phyloP scores from a whole-genome alignment of 345 rosid genomes.

The Bretschneidera sinensis region DNA sequence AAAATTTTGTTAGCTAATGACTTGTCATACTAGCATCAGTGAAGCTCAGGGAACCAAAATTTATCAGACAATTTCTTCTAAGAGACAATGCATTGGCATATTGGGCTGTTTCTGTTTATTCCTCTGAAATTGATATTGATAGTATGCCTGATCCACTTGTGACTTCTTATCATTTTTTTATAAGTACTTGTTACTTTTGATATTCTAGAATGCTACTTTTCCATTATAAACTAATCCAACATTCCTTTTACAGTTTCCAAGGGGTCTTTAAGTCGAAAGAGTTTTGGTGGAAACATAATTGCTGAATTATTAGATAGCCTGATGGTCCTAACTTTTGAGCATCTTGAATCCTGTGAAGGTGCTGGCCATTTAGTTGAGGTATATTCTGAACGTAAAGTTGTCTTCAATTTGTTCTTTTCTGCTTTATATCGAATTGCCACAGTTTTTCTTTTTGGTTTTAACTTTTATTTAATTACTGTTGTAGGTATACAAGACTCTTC shows the following conservation, averaged over 20 bases:
- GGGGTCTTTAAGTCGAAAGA: conserved; percentile 34
- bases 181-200: too few relatives aligned
- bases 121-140: neutral
- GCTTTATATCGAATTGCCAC: neutral
- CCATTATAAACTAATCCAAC: neutral
- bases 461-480: conserved; percentile 11
- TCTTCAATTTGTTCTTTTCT: conserved; percentile 6
- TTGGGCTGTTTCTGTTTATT: neutral
- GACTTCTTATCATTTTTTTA: too few relatives aligned
- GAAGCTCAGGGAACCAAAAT: too few relatives aligned
- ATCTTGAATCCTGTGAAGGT: conserved; percentile 69
- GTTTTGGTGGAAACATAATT: conserved; percentile 33
- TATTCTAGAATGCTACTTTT: neutral
- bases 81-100: too few relatives aligned
- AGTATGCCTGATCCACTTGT: neutral
- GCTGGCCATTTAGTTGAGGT: conserved; percentile 66
- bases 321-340: conserved; percentile 69
- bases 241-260: conserved; percentile 42
- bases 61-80: too few relatives aligned
- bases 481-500: conserved; percentile 72
- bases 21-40: too few relatives aligned
- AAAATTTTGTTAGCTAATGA: too few relatives aligned
- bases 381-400: conserved; percentile 10
- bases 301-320: conserved; percentile 70
- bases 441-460: neutral